A percentile compares a stretch with the other conserved stretches of the same genome.
Conservation (phyloP, 495 filamentous ascomycete genomes). For the Geoglossum glabrum region DNA sequence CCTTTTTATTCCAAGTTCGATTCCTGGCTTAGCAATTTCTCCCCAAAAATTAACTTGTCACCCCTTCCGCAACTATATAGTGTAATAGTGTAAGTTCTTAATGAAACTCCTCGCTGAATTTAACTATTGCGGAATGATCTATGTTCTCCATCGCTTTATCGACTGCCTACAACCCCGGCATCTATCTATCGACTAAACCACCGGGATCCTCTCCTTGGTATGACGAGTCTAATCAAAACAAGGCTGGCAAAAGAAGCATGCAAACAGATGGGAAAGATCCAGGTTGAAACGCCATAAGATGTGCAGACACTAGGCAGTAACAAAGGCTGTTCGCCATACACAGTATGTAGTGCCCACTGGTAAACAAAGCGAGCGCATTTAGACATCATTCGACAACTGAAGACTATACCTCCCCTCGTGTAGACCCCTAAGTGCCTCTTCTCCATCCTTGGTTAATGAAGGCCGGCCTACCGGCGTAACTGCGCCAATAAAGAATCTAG, state of each 20-base stretch:
- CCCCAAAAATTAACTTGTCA: too few species aligned
- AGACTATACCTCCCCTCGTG: conserved; percentile 31
- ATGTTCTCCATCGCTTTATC: background rate
- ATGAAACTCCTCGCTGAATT: background rate
- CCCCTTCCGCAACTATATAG: too few species aligned
- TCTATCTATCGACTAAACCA: background rate
- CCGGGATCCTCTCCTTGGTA: background rate
- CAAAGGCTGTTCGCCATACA: background rate
- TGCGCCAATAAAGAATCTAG: conserved; percentile 70
- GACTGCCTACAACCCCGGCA: background rate
- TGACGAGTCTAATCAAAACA: background rate
- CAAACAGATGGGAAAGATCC: background rate
- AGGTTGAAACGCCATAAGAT: background rate
- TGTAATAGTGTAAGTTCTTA: too few species aligned
- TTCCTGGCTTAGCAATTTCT: too few species aligned
- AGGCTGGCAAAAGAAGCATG: background rate
- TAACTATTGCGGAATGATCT: background rate
- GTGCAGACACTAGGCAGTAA: background rate
- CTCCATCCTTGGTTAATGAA: conserved; percentile 58
- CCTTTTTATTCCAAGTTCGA: too few species aligned
- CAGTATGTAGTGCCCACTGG: background rate
- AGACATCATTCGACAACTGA: background rate
- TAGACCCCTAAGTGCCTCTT: conserved; percentile 44
- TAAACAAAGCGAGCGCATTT: background rate
- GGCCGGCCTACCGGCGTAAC: conserved; percentile 59